These are phyloP conservation scores for Castanea mollissima DNA, from an alignment of 306 rosid species.

Conservation along the genomic window DNA sequence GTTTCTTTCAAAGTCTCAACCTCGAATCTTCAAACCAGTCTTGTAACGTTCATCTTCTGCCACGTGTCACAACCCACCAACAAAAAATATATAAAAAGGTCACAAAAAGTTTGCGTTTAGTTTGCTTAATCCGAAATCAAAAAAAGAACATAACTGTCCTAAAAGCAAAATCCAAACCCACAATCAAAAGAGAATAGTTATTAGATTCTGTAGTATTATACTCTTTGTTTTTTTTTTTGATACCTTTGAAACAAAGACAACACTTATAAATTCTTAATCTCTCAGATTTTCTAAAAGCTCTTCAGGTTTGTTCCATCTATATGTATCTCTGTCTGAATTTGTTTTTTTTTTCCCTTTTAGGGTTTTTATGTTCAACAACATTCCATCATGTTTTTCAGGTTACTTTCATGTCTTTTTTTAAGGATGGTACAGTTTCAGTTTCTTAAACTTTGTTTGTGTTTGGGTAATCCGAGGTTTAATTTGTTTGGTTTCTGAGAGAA, in stretches of 20 bases:
- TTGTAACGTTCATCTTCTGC: too few relatives aligned
- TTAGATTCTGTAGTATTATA: too few relatives aligned
- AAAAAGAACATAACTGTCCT: not conserved
- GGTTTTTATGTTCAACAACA: slow-evolving; percentile 36
- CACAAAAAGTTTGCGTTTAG: too few relatives aligned
- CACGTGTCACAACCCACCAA: too few relatives aligned
- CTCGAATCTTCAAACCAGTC: too few relatives aligned
- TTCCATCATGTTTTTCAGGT: slow-evolving; percentile 28
- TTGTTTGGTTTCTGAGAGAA: not conserved
- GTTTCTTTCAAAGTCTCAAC: too few relatives aligned
- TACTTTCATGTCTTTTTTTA: not conserved
- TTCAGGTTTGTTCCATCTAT: slow-evolving; percentile 11
- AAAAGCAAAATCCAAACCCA: not conserved
- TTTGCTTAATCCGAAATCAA: too few relatives aligned
- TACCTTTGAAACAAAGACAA: slow-evolving; percentile 11
- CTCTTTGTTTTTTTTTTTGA: not conserved
- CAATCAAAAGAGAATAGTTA: not conserved
- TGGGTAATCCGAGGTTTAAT: not conserved
- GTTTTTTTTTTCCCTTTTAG: slow-evolving; percentile 12
- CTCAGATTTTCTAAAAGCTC: slow-evolving; percentile 9
- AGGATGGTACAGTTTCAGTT: not conserved
- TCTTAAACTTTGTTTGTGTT: not conserved
- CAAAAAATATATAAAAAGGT: too few relatives aligned
- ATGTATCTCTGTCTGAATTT: not conserved
- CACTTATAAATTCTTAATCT: not conserved